Percentiles rank a stretch among this genome's conserved stretches.
Conservation (phyloP, 225 moss, liverwort and hornwort species). For the Takakia lepidozioides region DNA sequence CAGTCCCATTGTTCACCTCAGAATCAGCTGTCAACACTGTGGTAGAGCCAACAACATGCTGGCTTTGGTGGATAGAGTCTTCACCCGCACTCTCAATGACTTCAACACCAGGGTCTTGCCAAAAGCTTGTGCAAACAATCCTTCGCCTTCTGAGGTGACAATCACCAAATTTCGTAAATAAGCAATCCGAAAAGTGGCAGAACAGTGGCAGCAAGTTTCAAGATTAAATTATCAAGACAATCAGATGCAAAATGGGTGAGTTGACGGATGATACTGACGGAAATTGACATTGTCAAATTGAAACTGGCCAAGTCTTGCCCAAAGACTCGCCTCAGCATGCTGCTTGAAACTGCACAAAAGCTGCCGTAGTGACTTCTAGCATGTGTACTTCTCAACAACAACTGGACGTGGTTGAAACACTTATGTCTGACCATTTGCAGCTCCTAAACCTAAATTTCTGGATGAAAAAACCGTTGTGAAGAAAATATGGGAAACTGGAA, state of each 20-base stretch:
- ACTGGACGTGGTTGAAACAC: no score
- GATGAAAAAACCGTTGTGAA: no score
- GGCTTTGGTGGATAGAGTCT: slow-evolving; percentile 19
- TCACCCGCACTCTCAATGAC: slow-evolving; percentile 23
- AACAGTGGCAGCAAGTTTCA: no score
- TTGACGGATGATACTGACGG: not conserved
- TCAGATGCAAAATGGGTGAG: slow-evolving; percentile 1
- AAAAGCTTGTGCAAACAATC: slow-evolving; percentile 32
- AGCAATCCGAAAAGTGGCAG: no score
- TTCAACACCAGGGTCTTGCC: slow-evolving; percentile 39
- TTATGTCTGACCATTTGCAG: no score
- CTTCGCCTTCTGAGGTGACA: slow-evolving; percentile 26
- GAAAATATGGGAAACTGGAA: no score
- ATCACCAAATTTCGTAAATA: no score
- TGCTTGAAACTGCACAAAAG: no score
- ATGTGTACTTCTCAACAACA: no score
- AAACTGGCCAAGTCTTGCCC: not conserved
- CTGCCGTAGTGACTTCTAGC: no score
- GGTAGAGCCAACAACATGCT: no score
- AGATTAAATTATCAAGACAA: slow-evolving; percentile 12
- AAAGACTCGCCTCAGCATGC: not conserved
- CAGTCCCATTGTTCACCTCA: slow-evolving; percentile 14
- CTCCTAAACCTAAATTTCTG: no score
- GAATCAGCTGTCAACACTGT: slow-evolving; percentile 15
- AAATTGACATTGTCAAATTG: not conserved